Conservation (phyloP, 2,329 filamentous ascomycete genomes). For the Gnomoniopsis smithogilvyi region DNA sequence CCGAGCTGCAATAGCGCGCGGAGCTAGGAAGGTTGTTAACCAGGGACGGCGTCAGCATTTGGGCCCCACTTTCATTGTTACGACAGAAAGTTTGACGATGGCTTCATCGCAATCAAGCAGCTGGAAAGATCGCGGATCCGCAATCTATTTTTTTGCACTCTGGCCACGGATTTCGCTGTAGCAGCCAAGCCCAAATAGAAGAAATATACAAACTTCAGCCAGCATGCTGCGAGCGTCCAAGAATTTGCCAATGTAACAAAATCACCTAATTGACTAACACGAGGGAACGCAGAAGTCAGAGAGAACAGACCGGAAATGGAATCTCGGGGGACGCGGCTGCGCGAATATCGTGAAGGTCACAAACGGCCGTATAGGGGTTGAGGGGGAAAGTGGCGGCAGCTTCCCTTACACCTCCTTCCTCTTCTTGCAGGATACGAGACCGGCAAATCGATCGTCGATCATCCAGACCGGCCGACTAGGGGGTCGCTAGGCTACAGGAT, state of each 20-base stretch:
- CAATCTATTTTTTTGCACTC: too few species aligned
- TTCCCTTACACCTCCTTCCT: not conserved
- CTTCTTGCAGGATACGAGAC: not conserved
- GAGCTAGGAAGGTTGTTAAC: too few species aligned
- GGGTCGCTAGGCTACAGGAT: not conserved
- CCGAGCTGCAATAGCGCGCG: not conserved
- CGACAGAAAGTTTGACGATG: not conserved
- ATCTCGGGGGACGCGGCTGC: not conserved
- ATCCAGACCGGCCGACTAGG: not conserved
- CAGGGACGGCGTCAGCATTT: too few species aligned
- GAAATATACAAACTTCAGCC: too few species aligned
- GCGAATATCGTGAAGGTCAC: not conserved
- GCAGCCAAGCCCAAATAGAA: too few species aligned
- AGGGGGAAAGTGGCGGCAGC: not conserved
- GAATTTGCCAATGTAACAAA: not conserved
- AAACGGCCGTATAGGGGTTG: not conserved
- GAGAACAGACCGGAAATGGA: not conserved
- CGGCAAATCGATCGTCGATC: conserved; percentile 2
- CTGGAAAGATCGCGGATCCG: not conserved
- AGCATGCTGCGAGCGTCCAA: too few species aligned
- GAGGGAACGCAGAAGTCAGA: not conserved
- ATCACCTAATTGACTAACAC: not conserved
- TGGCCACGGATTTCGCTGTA: too few species aligned
- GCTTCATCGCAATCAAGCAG: not conserved
- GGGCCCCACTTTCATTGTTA: not conserved